Base-by-base conservation (phyloP, 805 yeast genomes). In the Nematodospora valgi region DNA sequence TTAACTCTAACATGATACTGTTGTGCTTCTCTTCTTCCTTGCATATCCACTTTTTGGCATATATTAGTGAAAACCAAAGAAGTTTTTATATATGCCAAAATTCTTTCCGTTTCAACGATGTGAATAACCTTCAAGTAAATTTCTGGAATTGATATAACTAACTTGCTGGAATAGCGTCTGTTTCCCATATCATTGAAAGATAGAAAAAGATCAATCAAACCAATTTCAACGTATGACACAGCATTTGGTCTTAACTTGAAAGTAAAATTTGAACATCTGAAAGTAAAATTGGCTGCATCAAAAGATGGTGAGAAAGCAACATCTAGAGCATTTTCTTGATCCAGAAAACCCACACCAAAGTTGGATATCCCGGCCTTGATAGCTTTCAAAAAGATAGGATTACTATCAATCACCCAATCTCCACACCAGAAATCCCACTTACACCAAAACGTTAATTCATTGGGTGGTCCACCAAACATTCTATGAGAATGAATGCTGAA, bases 381-480 rank as follows among this genome's bases (percentile, higher is more conserved):
- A 1, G 72, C 69, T 23, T 63, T 60, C 7, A 79, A 16, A 38
- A 77, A 70, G 4, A 47, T 38, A 0, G 79, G 64, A 7, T 69
- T 59, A 1, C 85, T 74, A 37, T 77, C 70, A 9, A 86, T 57
- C 1, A 47, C 38, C 4, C 88, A 59, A 4, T 63, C 65, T 7
- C 89, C 95, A 1, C 82, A 52, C 18, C 73, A 76, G 46, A 93
- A 77, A 40, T 83, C 89, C 98, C 98, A 93, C 40, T 85, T 81
- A 49, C 96, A 88, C 44, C 76, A 78, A 52, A 86, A 93, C 0
- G 97, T 86, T 1, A 91, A 87, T 52, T 86, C 95, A 6, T 70
- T 64, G 0, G 97, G 97, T 0, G 96, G 96, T 2, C 87, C 54
- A 0, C 98, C 98, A 64, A 87, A 87, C 80, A 89, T 79, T 49